Evolutionary conservation across 139 green algal species (phyloP).

Genomic region (Spirogloea muscicola): DNA sequence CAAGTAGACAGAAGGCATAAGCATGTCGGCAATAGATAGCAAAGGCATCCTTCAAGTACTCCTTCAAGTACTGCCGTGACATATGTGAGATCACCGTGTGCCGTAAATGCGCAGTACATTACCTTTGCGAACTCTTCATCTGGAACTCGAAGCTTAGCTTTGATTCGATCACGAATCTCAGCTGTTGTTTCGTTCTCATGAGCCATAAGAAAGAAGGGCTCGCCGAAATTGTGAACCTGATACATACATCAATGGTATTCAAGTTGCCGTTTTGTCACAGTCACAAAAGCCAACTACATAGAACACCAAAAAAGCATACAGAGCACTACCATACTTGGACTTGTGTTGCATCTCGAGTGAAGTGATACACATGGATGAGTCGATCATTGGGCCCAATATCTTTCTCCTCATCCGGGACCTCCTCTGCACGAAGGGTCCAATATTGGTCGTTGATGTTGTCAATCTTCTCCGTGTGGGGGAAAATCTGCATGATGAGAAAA

Average conservation of each 20-base stretch:
- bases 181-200: constrained; percentile 68
- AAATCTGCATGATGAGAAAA: constrained; percentile 39
- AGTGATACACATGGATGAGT: constrained; percentile 68
- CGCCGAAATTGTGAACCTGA: constrained; percentile 68
- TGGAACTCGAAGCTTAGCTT: constrained; percentile 67
- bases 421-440: constrained; percentile 65
- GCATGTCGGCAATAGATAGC: too few relatives aligned
- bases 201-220: constrained; percentile 82
- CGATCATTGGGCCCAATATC: constrained; percentile 42
- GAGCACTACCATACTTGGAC: too few relatives aligned
- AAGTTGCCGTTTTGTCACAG: too few relatives aligned
- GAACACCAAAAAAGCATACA: too few relatives aligned
- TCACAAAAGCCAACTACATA: too few relatives aligned
- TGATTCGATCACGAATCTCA: constrained; percentile 60
- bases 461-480: constrained; percentile 55
- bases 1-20: too few relatives aligned
- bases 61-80: too few relatives aligned
- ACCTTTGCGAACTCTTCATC: constrained; percentile 74
- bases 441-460: constrained; percentile 71
- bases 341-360: constrained; percentile 47
- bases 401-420: constrained; percentile 68
- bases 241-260: too few relatives aligned
- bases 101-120: too few relatives aligned
- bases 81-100: too few relatives aligned
- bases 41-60: too few relatives aligned